Evolutionary conservation across 495 filamentous ascomycete genomes (phyloP).

Genomic region (Copromyces sp.): DNA sequence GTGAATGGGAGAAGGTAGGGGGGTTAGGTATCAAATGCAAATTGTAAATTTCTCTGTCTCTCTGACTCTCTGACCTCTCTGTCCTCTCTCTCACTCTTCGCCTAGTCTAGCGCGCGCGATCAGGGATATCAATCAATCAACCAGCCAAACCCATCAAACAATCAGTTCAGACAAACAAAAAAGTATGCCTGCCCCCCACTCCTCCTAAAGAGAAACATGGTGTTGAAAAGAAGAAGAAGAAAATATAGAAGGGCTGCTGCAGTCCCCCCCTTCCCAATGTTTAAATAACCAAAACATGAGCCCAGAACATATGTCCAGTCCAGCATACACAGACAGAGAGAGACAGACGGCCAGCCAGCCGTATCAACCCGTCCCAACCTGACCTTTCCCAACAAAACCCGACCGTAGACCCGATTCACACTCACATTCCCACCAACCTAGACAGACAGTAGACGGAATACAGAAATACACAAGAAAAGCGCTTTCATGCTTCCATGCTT

Average conservation of each 20-base stretch:
- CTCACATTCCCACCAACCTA: not conserved
- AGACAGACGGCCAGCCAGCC: not conserved
- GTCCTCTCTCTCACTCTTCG: not conserved
- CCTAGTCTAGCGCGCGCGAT: not conserved
- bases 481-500: not conserved
- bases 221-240: constrained; percentile 1
- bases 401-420: not conserved
- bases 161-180: not conserved
- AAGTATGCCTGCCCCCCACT: not conserved
- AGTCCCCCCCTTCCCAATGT: not conserved
- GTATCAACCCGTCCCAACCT: not conserved
- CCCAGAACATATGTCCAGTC: constrained; percentile 1
- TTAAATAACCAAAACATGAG: constrained; percentile 1
- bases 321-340: not conserved
- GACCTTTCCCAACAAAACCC: not conserved
- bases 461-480: not conserved
- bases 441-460: not conserved
- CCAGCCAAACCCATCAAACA: not conserved
- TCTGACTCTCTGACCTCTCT: not conserved
- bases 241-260: not conserved
- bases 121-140: not conserved
- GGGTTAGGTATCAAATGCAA: not conserved
- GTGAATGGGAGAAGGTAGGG: not conserved
- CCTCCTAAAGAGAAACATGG: constrained; percentile 1
- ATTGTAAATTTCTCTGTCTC: not conserved